Evolutionary conservation across 768 basidiomycete species (phyloP).

Genomic region (Naganishia antarctica): DNA sequence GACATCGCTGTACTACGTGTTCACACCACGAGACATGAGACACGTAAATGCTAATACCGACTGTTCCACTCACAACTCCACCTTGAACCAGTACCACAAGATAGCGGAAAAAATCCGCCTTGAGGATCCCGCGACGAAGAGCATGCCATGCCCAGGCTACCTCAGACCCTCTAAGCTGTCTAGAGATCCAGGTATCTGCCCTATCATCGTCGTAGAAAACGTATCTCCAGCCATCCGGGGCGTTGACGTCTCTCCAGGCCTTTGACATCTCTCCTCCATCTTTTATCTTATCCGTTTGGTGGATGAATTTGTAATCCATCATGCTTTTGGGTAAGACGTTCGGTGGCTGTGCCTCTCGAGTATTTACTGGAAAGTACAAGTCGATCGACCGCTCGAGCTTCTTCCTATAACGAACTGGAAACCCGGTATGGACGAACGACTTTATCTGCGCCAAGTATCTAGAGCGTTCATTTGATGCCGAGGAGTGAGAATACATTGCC

Average conservation of each 20-base stretch:
- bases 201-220: constrained; percentile 37
- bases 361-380: constrained; percentile 1
- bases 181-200: constrained; percentile 34
- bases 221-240: constrained; percentile 35
- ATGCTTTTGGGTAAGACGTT: constrained; percentile 21
- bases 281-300: constrained; percentile 38
- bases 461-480: no score
- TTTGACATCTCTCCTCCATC: constrained; percentile 24
- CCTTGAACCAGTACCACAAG: constrained; percentile 38
- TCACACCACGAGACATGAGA: no score
- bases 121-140: constrained; percentile 40
- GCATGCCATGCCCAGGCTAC: constrained; percentile 39
- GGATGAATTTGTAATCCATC: constrained; percentile 37
- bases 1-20: constrained; percentile 38
- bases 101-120: constrained; percentile 43
- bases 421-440: not conserved
- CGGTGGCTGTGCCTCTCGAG: not conserved
- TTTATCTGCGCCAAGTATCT: constrained; percentile 13
- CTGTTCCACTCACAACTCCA: constrained; percentile 30
- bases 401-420: constrained; percentile 14
- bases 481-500: not conserved
- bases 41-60: not conserved
- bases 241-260: constrained; percentile 35
- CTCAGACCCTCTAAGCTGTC: constrained; percentile 22
- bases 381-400: constrained; percentile 3